Evolutionary conservation across 2,329 filamentous ascomycete genomes (phyloP).

Genomic region (Akanthomyces uredinophilus): DNA sequence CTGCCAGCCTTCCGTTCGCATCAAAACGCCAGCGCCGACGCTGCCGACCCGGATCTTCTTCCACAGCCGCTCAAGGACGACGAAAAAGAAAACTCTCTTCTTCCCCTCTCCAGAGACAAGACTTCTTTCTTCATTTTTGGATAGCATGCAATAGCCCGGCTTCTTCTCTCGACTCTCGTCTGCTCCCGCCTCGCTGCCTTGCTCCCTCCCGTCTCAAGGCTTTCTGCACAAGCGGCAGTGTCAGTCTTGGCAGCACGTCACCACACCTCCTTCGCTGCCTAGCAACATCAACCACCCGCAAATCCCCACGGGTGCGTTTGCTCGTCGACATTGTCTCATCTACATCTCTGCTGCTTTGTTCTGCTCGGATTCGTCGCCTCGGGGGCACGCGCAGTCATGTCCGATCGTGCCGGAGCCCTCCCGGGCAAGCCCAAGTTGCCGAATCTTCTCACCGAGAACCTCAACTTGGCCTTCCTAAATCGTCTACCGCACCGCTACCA

Average conservation of each 20-base stretch:
- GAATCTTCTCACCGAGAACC: conserved; percentile 35
- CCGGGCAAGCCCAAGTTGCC: conserved; percentile 38
- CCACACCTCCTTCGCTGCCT: background rate
- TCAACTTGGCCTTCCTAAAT: conserved; percentile 39
- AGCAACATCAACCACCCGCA: background rate
- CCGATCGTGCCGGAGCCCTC: conserved; percentile 32
- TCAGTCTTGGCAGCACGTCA: conserved; percentile 5
- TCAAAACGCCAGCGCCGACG: background rate
- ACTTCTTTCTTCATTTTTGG: conserved; percentile 3
- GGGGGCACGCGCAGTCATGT: conserved; percentile 28
- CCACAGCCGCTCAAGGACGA: background rate
- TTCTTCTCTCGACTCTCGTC: background rate
- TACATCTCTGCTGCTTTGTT: background rate
- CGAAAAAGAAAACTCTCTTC: background rate
- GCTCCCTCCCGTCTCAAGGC: background rate
- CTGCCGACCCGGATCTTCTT: background rate
- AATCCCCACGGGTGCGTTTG: background rate
- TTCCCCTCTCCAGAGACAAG: background rate
- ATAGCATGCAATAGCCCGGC: conserved; percentile 15
- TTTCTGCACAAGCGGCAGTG: background rate
- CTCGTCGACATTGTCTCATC: background rate
- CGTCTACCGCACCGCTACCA: conserved; percentile 37
- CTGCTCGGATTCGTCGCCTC: background rate
- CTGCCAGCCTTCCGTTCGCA: background rate
- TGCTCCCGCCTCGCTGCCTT: background rate